Evolutionary conservation across 768 basidiomycete species (phyloP).

Genomic region (Lepiota brunneoincarnata): DNA sequence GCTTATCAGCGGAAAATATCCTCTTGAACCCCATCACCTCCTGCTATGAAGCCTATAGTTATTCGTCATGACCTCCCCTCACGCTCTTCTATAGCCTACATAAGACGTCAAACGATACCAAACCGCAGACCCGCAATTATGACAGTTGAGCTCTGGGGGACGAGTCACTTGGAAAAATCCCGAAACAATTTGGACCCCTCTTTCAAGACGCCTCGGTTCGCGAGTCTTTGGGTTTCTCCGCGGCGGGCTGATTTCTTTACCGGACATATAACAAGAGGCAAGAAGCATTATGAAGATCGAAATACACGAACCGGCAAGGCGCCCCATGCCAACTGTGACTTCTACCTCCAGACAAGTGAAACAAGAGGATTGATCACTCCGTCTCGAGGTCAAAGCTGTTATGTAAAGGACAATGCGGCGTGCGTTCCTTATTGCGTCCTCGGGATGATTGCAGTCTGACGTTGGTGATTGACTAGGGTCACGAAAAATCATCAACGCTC

Average conservation of each 20-base stretch:
- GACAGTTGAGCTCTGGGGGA: slow-evolving; percentile 5
- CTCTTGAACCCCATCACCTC: neutral
- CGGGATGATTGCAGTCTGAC: neutral
- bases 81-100: neutral
- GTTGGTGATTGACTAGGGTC: slow-evolving; percentile 18
- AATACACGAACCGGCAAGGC: slow-evolving; percentile 8
- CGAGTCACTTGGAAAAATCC: neutral
- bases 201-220: neutral
- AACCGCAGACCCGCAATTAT: neutral
- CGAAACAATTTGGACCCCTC: neutral
- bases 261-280: slow-evolving; percentile 1
- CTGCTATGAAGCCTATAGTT: neutral
- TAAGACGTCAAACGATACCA: neutral
- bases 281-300: neutral
- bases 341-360: neutral
- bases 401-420: slow-evolving; percentile 17
- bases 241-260: slow-evolving; percentile 2
- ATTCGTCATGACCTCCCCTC: neutral
- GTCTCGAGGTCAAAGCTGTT: slow-evolving; percentile 14
- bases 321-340: neutral
- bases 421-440: slow-evolving; percentile 19
- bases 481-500: slow-evolving; percentile 55
- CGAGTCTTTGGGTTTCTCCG: neutral
- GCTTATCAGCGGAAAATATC: neutral
- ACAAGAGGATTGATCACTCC: slow-evolving; percentile 5